A percentile compares a stretch with the other conserved stretches of the same genome.
Conservation (phyloP, 108 stramenopile species). For the Nannochloropsis granulata region DNA sequence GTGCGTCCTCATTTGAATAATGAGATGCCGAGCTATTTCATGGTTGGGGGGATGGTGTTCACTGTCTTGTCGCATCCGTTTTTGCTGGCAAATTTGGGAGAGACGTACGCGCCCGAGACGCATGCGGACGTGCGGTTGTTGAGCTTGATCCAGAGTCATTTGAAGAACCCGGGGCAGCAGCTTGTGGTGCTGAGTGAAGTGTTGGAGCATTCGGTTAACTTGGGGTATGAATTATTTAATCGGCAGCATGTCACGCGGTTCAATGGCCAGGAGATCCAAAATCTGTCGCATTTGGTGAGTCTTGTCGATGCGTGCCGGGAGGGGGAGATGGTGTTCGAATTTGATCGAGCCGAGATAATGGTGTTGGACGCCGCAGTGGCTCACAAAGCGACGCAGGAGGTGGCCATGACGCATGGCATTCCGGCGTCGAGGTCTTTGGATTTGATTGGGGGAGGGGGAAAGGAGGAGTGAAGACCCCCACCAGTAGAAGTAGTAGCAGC, state of each 20-base stretch:
- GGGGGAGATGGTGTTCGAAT: neutral
- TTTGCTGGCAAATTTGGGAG: neutral
- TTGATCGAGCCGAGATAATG: neutral
- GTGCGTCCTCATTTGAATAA: constrained; percentile 6
- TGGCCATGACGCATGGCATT: neutral
- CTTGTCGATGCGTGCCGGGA: neutral
- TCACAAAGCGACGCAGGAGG: neutral
- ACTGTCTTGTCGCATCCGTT: constrained; percentile 6
- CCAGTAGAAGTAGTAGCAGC: neutral
- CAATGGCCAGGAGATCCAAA: neutral
- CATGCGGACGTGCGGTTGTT: neutral
- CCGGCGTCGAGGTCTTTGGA: neutral
- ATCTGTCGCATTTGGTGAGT: neutral
- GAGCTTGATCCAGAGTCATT: neutral
- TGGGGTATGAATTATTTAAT: neutral
- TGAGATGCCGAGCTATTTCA: constrained; percentile 10
- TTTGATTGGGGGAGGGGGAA: neutral
- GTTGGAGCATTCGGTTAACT: neutral
- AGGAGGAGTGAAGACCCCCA: neutral
- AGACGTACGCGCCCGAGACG: neutral
- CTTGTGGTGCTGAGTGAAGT: neutral
- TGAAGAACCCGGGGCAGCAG: neutral
- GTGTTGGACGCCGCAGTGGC: neutral
- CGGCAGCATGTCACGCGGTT: neutral
- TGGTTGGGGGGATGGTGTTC: constrained; percentile 29